These are phyloP conservation scores for Moricandia arvensis DNA, from an alignment of 345 rosid species.

Conservation along the genomic window DNA sequence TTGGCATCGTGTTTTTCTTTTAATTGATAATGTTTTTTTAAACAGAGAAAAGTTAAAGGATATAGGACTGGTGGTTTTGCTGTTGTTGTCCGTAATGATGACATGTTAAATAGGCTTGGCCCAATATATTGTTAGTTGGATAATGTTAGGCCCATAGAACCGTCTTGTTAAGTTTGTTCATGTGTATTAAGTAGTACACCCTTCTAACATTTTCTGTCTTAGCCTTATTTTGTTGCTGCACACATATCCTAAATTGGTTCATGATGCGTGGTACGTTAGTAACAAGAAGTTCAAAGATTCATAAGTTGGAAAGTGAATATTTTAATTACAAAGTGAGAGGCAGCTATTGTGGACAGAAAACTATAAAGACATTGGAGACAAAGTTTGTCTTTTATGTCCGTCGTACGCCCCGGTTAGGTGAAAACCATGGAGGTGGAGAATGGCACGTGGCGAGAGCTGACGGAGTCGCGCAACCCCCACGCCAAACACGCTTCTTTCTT, in stretches of 20 bases:
- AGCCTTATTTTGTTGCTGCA: constrained; percentile 22
- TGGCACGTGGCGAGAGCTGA: constrained; percentile 19
- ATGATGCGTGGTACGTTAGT: too few relatives aligned
- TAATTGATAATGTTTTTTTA: background rate
- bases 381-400: background rate
- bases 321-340: background rate
- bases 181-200: too few relatives aligned
- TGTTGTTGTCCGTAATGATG: background rate
- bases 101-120: background rate
- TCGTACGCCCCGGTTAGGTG: constrained; percentile 16
- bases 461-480: constrained; percentile 24
- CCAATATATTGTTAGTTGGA: background rate
- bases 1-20: too few relatives aligned
- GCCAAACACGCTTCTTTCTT: constrained; percentile 13
- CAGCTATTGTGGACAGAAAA: background rate
- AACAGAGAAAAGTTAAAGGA: too few relatives aligned
- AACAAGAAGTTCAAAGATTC: too few relatives aligned
- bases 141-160: too few relatives aligned
- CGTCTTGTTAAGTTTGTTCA: too few relatives aligned
- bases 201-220: constrained; percentile 3
- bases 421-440: background rate
- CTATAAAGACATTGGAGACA: background rate
- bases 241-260: too few relatives aligned
- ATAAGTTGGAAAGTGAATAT: too few relatives aligned
- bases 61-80: constrained; percentile 31